Evolutionary conservation across 257 asterid genomes (phyloP).

Genomic region (Ballota nigra): DNA sequence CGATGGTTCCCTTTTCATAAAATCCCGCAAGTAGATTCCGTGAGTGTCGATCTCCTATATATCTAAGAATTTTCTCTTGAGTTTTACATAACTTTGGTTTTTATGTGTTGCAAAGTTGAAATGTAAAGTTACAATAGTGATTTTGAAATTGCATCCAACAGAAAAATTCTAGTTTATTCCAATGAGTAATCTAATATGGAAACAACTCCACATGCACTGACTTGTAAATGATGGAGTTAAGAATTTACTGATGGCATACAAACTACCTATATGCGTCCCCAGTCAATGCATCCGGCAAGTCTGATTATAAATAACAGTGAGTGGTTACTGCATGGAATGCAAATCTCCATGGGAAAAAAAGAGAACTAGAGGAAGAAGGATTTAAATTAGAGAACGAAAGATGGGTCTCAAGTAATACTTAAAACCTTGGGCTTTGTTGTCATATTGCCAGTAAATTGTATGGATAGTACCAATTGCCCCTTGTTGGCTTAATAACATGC

Average conservation of each 20-base stretch:
- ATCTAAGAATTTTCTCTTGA: background rate
- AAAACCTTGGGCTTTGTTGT: background rate
- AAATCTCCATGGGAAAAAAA: background rate
- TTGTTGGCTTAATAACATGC: background rate
- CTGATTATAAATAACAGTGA: background rate
- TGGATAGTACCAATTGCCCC: background rate
- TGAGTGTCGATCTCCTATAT: constrained; percentile 43
- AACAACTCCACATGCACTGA: background rate
- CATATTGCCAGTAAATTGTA: background rate
- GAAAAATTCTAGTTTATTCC: background rate
- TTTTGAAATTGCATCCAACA: background rate
- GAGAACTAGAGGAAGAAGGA: constrained; percentile 6
- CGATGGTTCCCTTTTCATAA: constrained; percentile 86
- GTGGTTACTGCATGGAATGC: background rate
- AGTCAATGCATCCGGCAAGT: background rate
- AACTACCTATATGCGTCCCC: background rate
- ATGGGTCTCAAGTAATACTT: background rate
- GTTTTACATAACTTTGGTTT: background rate
- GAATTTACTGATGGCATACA: background rate
- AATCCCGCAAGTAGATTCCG: constrained; percentile 89
- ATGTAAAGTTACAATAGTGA: background rate
- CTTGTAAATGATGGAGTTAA: background rate
- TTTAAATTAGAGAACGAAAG: background rate
- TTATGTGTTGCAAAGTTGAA: background rate
- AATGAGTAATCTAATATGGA: background rate